Evolutionary conservation across 306 rosid species (phyloP).

Genomic region (Dryas octopetala): DNA sequence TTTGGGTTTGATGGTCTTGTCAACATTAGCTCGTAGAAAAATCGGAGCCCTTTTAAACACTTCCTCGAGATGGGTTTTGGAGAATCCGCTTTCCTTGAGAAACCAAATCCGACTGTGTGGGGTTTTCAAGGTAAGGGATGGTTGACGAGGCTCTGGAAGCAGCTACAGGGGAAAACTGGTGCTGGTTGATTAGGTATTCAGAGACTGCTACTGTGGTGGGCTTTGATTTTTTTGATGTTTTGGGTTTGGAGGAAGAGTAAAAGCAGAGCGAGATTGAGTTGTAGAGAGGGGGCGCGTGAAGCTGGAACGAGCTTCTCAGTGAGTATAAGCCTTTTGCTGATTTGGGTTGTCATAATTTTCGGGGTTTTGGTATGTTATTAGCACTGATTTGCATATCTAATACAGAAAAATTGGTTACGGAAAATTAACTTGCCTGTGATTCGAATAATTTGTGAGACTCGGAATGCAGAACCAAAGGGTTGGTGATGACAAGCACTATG

Average conservation of each 20-base stretch:
- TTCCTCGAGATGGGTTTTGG: constrained; percentile 32
- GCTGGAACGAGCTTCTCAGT: constrained; percentile 1
- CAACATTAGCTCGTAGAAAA: constrained; percentile 22
- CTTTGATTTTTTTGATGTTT: background rate
- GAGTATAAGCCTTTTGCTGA: background rate
- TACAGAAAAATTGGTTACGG: background rate
- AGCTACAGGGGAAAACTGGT: constrained; percentile 26
- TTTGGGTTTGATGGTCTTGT: constrained; percentile 31
- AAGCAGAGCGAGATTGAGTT: constrained; percentile 17
- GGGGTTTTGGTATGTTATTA: background rate
- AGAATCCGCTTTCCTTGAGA: constrained; percentile 28
- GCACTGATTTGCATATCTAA: background rate
- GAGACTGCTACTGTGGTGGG: background rate
- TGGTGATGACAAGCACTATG: background rate
- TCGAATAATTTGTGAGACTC: background rate
- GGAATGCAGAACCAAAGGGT: background rate
- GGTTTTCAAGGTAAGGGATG: constrained; percentile 13
- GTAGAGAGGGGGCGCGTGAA: constrained; percentile 1
- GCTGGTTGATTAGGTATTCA: constrained; percentile 34
- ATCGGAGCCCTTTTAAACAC: constrained; percentile 15
- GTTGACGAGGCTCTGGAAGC: constrained; percentile 30
- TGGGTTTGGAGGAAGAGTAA: constrained; percentile 21
- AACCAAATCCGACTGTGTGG: constrained; percentile 21
- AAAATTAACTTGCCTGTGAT: background rate
- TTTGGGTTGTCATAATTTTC: background rate